These are phyloP conservation scores for Lachancea fermentati DNA, from an alignment of 805 yeast species.

Conservation along the genomic window DNA sequence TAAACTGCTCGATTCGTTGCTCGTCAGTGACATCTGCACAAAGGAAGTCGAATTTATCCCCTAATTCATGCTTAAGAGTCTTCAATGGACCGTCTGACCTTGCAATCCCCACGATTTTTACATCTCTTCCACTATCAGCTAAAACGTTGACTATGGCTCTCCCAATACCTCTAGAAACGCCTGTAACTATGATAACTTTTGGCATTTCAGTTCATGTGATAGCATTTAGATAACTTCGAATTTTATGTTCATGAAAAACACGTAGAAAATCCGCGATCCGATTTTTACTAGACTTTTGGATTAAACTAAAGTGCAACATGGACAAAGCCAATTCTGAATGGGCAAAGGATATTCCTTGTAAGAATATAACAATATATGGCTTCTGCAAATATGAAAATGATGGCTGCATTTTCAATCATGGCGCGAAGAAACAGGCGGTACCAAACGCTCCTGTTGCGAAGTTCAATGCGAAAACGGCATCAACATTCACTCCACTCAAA, in stretches of 20 bases:
- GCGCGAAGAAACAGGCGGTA: constrained; percentile 29
- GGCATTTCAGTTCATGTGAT: constrained; percentile 8
- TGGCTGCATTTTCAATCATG: constrained; percentile 81
- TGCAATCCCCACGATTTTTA: constrained; percentile 60
- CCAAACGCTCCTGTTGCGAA: constrained; percentile 21
- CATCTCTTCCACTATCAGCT: constrained; percentile 31
- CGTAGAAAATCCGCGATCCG: background rate
- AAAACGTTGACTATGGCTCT: constrained; percentile 60
- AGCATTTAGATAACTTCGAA: background rate
- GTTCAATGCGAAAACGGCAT: constrained; percentile 49
- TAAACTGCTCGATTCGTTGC: constrained; percentile 27
- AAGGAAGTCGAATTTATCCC: constrained; percentile 46
- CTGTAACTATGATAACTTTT: constrained; percentile 46
- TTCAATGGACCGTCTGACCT: constrained; percentile 50
- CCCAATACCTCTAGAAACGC: constrained; percentile 77
- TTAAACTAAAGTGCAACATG: constrained; percentile 12
- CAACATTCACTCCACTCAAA: constrained; percentile 45
- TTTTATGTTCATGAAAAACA: no score
- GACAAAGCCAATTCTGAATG: constrained; percentile 35
- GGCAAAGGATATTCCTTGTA: constrained; percentile 75
- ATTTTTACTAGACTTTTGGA: background rate
- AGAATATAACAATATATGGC: constrained; percentile 81
- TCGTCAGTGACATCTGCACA: constrained; percentile 57
- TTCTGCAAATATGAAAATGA: constrained; percentile 82
- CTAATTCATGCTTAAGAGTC: constrained; percentile 39